Conservation (phyloP, 2,329 filamentous ascomycete species). For the Trichoderma cornu-damae region DNA sequence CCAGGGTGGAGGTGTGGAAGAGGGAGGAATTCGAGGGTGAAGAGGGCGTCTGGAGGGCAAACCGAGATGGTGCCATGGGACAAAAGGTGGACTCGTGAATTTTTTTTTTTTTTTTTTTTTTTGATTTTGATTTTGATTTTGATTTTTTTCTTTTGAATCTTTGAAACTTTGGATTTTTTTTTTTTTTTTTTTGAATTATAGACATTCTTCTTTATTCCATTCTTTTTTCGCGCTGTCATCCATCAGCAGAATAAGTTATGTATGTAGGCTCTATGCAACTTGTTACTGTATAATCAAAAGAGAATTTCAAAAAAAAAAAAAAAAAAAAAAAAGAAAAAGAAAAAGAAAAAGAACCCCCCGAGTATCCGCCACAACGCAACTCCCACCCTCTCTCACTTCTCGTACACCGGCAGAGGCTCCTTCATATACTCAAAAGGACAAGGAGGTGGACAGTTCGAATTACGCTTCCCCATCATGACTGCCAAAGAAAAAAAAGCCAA, state of each 20-base stretch:
- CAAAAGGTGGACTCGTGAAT: slow-evolving; percentile 37
- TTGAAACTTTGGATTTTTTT: too few relatives aligned
- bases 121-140: neutral
- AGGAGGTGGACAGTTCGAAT: slow-evolving; percentile 29
- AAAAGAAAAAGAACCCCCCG: too few relatives aligned
- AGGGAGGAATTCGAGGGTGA: slow-evolving; percentile 77
- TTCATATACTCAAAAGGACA: slow-evolving; percentile 37
- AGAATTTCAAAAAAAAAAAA: too few relatives aligned
- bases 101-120: neutral
- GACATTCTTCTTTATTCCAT: too few relatives aligned
- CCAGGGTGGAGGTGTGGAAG: slow-evolving; percentile 91
- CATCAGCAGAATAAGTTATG: neutral
- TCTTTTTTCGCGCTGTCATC: slow-evolving; percentile 5
- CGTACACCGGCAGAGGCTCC: slow-evolving; percentile 36
- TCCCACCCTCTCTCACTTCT: slow-evolving; percentile 18
- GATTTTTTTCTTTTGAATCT: neutral
- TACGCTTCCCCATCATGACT: slow-evolving; percentile 36
- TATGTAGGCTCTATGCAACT: neutral
- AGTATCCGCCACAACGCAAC: neutral
- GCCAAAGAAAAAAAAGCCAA: neutral
- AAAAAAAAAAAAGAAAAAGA: too few relatives aligned
- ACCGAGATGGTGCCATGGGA: slow-evolving; percentile 65
- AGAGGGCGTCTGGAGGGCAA: slow-evolving; percentile 81
- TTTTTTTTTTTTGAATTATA: too few relatives aligned
- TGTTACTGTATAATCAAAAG: neutral